A percentile compares a stretch with the other conserved stretches of the same genome.
These are phyloP conservation scores for Heterotrichella gracilis DNA, from an alignment of 352 stramenopile genomes.

Conservation along the genomic window DNA sequence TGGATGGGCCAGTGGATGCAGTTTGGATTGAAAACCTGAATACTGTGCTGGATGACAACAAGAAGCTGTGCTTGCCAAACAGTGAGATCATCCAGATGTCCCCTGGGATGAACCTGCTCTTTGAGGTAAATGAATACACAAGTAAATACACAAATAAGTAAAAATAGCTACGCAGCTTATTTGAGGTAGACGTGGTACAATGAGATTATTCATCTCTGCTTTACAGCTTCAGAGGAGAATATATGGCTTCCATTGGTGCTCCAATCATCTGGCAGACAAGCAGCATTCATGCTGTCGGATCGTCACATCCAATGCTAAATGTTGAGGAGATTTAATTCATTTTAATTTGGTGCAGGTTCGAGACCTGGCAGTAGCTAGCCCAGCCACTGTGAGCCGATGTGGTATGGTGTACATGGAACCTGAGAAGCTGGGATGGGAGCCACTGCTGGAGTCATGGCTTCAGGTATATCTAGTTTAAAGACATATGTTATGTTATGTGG, in stretches of 20 bases:
- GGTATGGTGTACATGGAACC: constrained; percentile 84
- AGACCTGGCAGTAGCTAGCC: constrained; percentile 56
- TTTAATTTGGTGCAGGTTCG: constrained; percentile 83
- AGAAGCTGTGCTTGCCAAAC: constrained; percentile 61
- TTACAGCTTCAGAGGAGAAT: too few species aligned
- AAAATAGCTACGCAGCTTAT: too few species aligned
- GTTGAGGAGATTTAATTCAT: too few species aligned
- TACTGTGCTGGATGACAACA: constrained; percentile 69
- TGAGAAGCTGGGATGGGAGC: constrained; percentile 48
- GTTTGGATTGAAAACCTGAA: constrained; percentile 91
- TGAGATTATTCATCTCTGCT: too few species aligned
- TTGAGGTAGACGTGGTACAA: too few species aligned
- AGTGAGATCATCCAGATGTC: constrained; percentile 73
- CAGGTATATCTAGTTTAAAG: constrained; percentile 31
- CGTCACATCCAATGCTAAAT: too few species aligned
- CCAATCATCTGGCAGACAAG: too few species aligned
- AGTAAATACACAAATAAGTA: too few species aligned
- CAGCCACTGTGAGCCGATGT: constrained; percentile 54
- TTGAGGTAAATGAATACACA: constrained; percentile 75
- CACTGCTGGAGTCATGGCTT: constrained; percentile 49
- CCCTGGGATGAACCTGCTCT: constrained; percentile 79
- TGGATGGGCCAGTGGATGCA: constrained; percentile 59
- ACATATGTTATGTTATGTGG: too few species aligned
- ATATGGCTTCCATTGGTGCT: too few species aligned
- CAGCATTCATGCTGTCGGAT: too few species aligned